Evolutionary conservation across 371 early-diverging fungal species (phyloP), one percentile per base, ranked within the genome.

Genomic region (Mucor piriformis): DNA sequence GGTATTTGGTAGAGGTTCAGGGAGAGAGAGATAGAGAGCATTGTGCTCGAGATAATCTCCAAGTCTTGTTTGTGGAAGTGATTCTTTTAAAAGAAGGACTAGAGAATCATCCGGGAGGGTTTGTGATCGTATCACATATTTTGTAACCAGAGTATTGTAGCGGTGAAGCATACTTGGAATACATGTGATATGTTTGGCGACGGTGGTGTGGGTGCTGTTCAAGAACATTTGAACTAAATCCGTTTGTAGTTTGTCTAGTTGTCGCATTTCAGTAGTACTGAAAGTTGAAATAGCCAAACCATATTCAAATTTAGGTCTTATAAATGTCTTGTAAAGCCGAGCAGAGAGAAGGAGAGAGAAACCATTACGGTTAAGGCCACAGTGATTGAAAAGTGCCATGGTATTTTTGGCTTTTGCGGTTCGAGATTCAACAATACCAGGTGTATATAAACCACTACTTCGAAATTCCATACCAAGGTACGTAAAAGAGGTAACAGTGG

Each of bases 391-490:
- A 0, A 52, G 40, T 20, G 53, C 53, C 53, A 52, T 52, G 1
- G 53, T 40, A 2, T 40, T 37, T 13, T 16, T 40, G 2, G 42
- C 42, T 16, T 18, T 18, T 6, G 18, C 42, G 18, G 42, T 16
- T 1, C 42, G 42, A 6, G 15, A 16, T 40, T 40, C 42, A 15
- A 40, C 2, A 16, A 16, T 40, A 40, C 42, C 42, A 40, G 42
- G 5, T 4, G 42, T 18, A 18, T 40, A 16, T 0, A 40, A 7
- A 32, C 18, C 50, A 32, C 13, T 27, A 32, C n/a, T 37, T 20
- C 3, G 4, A 6, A 52, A 63, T 0, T 59, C 63, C 10, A 67
- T 43, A 35, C 68, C 63, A 16, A 63, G 60, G 16, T 67, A 63
- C 0, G 35, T 24, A 40, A 67, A 67, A 2, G 46, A 3, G 13